A percentile compares a stretch with the other conserved stretches of the same genome.
Evolutionary conservation across 164 flowering plant species (phyloP).

Genomic region (Stephania yunnanensis): DNA sequence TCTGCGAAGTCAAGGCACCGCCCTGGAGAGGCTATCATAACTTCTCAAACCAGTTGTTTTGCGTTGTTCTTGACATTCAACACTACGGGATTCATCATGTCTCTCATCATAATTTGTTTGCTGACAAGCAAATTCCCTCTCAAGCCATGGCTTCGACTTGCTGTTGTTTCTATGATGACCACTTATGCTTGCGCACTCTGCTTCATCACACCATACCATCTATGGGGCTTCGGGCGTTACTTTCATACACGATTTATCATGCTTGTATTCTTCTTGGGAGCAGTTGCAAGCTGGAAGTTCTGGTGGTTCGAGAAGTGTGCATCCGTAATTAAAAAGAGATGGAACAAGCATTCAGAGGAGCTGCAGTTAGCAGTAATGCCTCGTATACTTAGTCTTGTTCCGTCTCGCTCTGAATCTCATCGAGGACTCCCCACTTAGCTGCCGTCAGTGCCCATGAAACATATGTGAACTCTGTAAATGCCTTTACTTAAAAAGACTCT

Average conservation of each 20-base stretch:
- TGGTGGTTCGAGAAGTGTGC: neutral
- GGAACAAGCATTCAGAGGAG: neutral
- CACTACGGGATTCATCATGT: slow-evolving; percentile 4
- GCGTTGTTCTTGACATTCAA: neutral
- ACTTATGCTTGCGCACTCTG: neutral
- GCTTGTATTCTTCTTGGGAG: neutral
- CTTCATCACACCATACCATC: neutral
- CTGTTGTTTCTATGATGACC: slow-evolving; percentile 1
- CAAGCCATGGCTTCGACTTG: slow-evolving; percentile 2
- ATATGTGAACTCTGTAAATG: too few relatives aligned
- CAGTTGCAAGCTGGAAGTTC: neutral
- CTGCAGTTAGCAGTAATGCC: too few relatives aligned
- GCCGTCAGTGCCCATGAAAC: too few relatives aligned
- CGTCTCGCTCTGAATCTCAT: too few relatives aligned
- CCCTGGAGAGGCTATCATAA: neutral
- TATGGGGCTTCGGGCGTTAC: neutral
- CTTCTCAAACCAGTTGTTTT: neutral
- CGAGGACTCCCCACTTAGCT: too few relatives aligned
- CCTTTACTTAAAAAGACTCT: too few relatives aligned
- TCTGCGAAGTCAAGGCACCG: too few relatives aligned
- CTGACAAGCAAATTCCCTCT: slow-evolving; percentile 11
- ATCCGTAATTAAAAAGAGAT: neutral
- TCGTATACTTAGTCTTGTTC: too few relatives aligned
- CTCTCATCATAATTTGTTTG: slow-evolving; percentile 8
- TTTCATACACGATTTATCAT: neutral